These are phyloP conservation scores for Starmerella davenportii DNA, from an alignment of 805 yeast species.

Conservation along the genomic window DNA sequence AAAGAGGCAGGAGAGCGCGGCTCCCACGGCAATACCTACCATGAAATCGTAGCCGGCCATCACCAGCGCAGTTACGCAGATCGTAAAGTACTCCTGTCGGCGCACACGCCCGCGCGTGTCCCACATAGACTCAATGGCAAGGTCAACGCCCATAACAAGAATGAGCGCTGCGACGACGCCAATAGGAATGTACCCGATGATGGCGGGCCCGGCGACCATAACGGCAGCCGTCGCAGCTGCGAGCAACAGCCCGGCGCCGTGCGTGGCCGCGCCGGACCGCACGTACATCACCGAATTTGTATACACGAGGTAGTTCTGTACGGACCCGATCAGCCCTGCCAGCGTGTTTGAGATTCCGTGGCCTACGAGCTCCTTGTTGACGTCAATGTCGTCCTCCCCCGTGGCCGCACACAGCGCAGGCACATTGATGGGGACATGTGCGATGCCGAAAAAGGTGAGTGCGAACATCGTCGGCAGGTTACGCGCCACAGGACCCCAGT, in stretches of 20 bases:
- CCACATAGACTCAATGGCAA: constrained; percentile 64
- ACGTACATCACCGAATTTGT: constrained; percentile 84
- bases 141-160: constrained; percentile 76
- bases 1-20: constrained; percentile 79
- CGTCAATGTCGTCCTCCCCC: constrained; percentile 62
- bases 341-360: constrained; percentile 83
- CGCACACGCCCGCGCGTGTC: constrained; percentile 70
- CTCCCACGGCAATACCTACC: constrained; percentile 77
- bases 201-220: constrained; percentile 75
- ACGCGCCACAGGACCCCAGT: constrained; percentile 48
- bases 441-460: constrained; percentile 80
- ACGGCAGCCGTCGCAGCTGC: constrained; percentile 65
- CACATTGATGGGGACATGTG: constrained; percentile 94
- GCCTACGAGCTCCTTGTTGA: constrained; percentile 82
- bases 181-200: constrained; percentile 87
- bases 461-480: constrained; percentile 91
- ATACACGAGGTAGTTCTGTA: constrained; percentile 87
- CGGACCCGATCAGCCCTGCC: constrained; percentile 70
- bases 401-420: constrained; percentile 90
- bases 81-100: constrained; percentile 65
- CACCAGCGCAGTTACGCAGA: constrained; percentile 67
- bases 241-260: constrained; percentile 76
- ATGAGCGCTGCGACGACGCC: constrained; percentile 91
- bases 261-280: constrained; percentile 82
- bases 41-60: constrained; percentile 97